These are phyloP conservation scores for Rachicladosporium sp. DNA, from an alignment of 2,329 filamentous ascomycete genomes.

Conservation along the genomic window DNA sequence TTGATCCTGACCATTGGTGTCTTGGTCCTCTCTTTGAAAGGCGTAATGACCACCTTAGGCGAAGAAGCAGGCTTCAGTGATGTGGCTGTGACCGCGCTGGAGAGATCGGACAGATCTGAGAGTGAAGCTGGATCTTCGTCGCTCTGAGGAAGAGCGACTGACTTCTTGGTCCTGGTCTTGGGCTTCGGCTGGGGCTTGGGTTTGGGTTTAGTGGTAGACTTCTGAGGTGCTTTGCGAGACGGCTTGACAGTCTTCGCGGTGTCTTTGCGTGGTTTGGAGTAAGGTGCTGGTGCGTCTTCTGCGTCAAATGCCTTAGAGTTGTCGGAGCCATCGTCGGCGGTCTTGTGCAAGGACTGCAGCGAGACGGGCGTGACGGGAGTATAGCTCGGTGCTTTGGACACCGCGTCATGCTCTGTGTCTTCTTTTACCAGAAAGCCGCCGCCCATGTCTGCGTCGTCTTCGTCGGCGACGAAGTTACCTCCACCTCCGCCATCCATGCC, in stretches of 20 bases:
- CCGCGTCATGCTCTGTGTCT: slow-evolving; percentile 23
- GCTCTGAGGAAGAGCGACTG: neutral
- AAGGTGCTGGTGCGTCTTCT: slow-evolving; percentile 6
- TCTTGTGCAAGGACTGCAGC: slow-evolving; percentile 14
- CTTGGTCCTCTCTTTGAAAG: slow-evolving; percentile 6
- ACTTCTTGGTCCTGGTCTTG: neutral
- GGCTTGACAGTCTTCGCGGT: slow-evolving; percentile 3
- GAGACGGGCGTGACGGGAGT: slow-evolving; percentile 15
- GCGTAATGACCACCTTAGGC: slow-evolving; percentile 15
- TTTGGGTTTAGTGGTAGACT: slow-evolving; percentile 2
- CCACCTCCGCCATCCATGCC: slow-evolving; percentile 8
- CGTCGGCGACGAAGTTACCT: slow-evolving; percentile 16
- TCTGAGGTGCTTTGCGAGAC: slow-evolving; percentile 2
- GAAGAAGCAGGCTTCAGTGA: slow-evolving; percentile 8
- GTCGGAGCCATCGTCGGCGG: slow-evolving; percentile 18
- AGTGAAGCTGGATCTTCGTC: slow-evolving; percentile 4
- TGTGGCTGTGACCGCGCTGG: slow-evolving; percentile 2
- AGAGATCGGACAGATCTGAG: slow-evolving; percentile 3
- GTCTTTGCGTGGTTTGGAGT: too few species aligned
- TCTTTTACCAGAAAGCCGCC: slow-evolving; percentile 26
- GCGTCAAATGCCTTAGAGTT: slow-evolving; percentile 6
- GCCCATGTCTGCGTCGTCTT: slow-evolving; percentile 20
- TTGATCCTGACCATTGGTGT: slow-evolving; percentile 7
- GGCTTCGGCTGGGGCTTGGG: neutral
- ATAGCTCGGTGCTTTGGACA: slow-evolving; percentile 8